Evolutionary conservation across 306 rosid genomes (phyloP), one percentile per base, ranked within the genome.

Genomic region (Vicia faba): DNA sequence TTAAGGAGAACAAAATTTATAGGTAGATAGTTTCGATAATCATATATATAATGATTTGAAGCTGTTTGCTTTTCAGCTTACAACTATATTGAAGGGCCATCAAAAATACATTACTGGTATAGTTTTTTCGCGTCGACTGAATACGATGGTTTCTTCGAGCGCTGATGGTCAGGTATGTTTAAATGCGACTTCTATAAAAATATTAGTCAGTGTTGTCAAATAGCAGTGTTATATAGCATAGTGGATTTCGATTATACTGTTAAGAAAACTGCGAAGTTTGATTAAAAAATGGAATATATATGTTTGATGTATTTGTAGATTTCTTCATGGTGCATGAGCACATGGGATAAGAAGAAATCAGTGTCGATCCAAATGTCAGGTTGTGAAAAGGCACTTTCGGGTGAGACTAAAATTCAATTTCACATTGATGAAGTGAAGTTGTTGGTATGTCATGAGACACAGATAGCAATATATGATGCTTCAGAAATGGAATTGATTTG

Each of bases 151-250:
- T 75, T 91, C 95, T 3, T 81, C 95, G 0, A 78, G 87, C 53
- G 88, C 90, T 28, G 95, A 91, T 78, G 87, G 86, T 64, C 92
- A 87, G 76, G 97, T 82, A 46, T 46, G 4, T 46, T 43, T 43
- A 43, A 43, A 2, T 8, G 2, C 14, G 48, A 43, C 8, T 43
- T 43, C 0, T 13, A 15, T 46, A 7, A 46, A 3, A 2, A 46
- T 46, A 46, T 46, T 46, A 46, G 20, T 14, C 10, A 46, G 0
- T 46, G 3, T 46, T 46, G 4, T 46, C 23, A 7, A 46, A 46
- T 14, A 46, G 11, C 51, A 46, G 23, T 10, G 1, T 4, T 14
- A 46, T 14, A 46, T 14, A 46, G 20, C 23, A 5, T 46, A 7
- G 16, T 18, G 10, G 20, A 46, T 14, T 46, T 15, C 4, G 11